Base-by-base conservation (phyloP, 352 stramenopile species). In the Phytophthora pseudosyringae region DNA sequence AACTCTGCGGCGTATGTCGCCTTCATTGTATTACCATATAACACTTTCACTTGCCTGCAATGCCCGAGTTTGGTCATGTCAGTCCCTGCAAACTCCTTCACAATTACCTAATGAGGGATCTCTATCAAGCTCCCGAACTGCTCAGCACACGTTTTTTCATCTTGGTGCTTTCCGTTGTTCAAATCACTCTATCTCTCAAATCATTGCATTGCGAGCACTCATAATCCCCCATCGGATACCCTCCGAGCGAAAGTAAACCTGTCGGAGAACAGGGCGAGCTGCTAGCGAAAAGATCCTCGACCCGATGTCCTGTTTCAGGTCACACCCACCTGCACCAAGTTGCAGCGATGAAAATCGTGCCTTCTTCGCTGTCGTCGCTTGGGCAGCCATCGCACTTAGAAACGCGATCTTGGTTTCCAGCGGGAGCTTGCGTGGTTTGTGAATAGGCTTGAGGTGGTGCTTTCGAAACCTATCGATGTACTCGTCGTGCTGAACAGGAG, bases 201-300 rank as follows among this genome's bases (percentile, higher is more conserved):
- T 21, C 21, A 21, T 21, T 21, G 21, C 21, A 21, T 21, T 21
- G 21, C 1, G 21, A 21, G 21, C 21, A 21, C 2, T 21, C 21
- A 21, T 21, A 21, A 21, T 21, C 21, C 21, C 21, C 21, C 21
- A 2, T 2, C 21, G 21, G 21, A 21, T 21, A 21, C 21, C 21
- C 21, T 21, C 21, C 21, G 21, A 21, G 21, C 21, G 21, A 21
- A 21, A 49, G 35, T 51, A 64, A 0, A 65, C 47, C 33, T 54
- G 15, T 4, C 58, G 21, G 35, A 49, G 38, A 65, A 58, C 47
- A 21, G 39, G 18, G 26, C 40, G 2, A 41, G 29, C 40, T 1
- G 47, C 39, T 46, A 58, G 46, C 29, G 32, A 1, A 29, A 59
- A 52, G 12, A 65, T 58, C 2, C 25, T 58, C 8, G 6, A 40